These are phyloP conservation scores for Cyclotella choctawhatcheeana DNA, from an alignment of 108 stramenopile genomes.

Conservation along the genomic window DNA sequence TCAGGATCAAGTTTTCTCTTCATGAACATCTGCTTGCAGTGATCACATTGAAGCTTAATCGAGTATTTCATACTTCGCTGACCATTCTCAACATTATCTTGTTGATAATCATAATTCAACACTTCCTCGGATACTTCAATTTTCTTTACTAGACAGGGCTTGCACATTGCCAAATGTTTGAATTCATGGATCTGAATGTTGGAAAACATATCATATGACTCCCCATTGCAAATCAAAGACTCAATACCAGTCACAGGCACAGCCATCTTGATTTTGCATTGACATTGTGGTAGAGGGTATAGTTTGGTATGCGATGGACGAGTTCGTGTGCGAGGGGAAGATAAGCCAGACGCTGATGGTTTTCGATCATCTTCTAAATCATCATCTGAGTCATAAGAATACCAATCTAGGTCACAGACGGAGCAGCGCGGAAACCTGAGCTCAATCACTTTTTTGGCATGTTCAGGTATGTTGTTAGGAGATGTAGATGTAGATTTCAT, in stretches of 20 bases:
- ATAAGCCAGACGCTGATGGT: background rate
- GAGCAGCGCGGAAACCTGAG: conserved; percentile 10
- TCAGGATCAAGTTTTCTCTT: conserved; percentile 18
- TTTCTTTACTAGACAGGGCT: conserved; percentile 22
- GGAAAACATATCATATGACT: background rate
- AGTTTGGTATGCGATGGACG: conserved; percentile 35
- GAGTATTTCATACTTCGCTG: conserved; percentile 35
- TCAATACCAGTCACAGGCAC: background rate
- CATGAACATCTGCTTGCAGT: conserved; percentile 39
- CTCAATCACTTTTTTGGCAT: conserved; percentile 9
- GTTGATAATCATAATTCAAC: conserved; percentile 33
- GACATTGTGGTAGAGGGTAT: conserved; percentile 45
- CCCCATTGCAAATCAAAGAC: background rate
- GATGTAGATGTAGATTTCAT: no score
- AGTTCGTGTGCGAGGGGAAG: background rate
- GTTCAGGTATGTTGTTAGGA: no score
- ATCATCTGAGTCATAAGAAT: conserved; percentile 5
- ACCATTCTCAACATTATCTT: conserved; percentile 34
- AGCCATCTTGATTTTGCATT: conserved; percentile 35
- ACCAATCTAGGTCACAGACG: conserved; percentile 7
- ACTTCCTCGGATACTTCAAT: conserved; percentile 31
- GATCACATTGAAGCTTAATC: conserved; percentile 21
- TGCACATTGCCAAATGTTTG: conserved; percentile 34
- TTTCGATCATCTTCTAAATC: conserved; percentile 7
- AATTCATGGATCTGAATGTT: conserved; percentile 23